These are phyloP conservation scores for Fusarium sp. DNA, from an alignment of 2,329 filamentous ascomycete genomes.

Conservation along the genomic window DNA sequence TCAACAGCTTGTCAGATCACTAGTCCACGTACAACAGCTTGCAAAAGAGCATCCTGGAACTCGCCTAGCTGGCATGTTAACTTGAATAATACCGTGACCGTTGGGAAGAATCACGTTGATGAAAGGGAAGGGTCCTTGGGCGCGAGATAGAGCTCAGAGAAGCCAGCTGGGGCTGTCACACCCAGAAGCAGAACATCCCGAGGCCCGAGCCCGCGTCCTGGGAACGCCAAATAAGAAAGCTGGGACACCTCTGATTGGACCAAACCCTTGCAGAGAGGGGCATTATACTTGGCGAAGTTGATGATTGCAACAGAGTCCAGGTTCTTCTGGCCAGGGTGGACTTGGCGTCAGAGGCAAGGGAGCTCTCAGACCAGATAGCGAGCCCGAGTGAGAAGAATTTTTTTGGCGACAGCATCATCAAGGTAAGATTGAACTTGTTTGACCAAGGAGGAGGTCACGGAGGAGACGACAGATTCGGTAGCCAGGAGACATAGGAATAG, in stretches of 20 bases:
- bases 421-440: conserved; percentile 39
- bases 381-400: conserved; percentile 20
- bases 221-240: conserved; percentile 46
- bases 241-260: conserved; percentile 50
- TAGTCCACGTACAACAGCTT: not conserved
- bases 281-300: conserved; percentile 29
- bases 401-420: conserved; percentile 17
- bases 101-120: conserved; percentile 24
- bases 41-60: not conserved
- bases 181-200: conserved; percentile 50
- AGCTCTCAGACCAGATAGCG: conserved; percentile 26
- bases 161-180: conserved; percentile 41
- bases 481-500: conserved; percentile 4
- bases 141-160: conserved; percentile 24
- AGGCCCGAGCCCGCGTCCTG: conserved; percentile 50
- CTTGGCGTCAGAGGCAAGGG: conserved; percentile 34
- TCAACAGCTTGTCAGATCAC: conserved; percentile 1
- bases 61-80: conserved; percentile 27
- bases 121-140: conserved; percentile 39
- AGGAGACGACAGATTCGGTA: conserved; percentile 12
- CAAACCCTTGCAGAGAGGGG: conserved; percentile 11
- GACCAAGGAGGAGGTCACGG: conserved; percentile 29
- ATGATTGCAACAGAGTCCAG: conserved; percentile 36
- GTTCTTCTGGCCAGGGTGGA: conserved; percentile 31
- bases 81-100: conserved; percentile 11